Base-by-base conservation (phyloP, 495 filamentous ascomycete species). In the Trichocladium antarcticum region DNA sequence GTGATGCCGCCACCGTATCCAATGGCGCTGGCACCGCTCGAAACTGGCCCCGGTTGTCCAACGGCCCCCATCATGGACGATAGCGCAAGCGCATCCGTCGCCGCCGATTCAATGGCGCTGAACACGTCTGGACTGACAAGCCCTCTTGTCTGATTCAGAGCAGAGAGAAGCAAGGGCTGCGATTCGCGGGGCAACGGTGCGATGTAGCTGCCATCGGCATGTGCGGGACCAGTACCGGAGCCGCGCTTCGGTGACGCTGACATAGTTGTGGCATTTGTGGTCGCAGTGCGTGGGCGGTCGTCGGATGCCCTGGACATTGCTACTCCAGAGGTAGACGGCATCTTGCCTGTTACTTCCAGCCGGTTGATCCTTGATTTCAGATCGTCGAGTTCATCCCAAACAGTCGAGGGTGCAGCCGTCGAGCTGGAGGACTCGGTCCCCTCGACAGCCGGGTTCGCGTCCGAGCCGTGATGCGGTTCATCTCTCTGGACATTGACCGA, bases 371-470 rank as follows among this genome's bases (percentile, higher is more conserved):
- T 80, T 9, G 87, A 90, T 61, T 97, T 98, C 11, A 98, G 69
- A 45, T 97, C 93, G 55, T 98, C 92, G 16, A 98, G 68, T 65
- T 98, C 92, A 63, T 98, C 92, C 93, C 93, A 98, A 9, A 98
- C 86, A 1, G 87, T 93, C 2, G 92, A 94, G 17, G 89, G 84
- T 8, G 88, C 87, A 2, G 81, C 88, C 0, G 85, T 87, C 0
- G 92, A 97, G 19, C 81, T 71, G 0, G 85, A 88, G 0, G 89
- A 95, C 50, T 86, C 85, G 2, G 87, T 89, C 42, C 74, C 79
- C 43, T 83, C 80, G 8, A 71, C 62, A 8, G 59, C 66, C 43
- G 67, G 61, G 27, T 53, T 56, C 2, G 53, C 52, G 15, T 73
- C 71, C 11, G 36, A 16, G 28, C 24, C 53, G 31, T 55, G 54